phyloP scores from a whole-genome alignment of 139 green algal genomes.

The Monoraphidium neglectum region DNA sequence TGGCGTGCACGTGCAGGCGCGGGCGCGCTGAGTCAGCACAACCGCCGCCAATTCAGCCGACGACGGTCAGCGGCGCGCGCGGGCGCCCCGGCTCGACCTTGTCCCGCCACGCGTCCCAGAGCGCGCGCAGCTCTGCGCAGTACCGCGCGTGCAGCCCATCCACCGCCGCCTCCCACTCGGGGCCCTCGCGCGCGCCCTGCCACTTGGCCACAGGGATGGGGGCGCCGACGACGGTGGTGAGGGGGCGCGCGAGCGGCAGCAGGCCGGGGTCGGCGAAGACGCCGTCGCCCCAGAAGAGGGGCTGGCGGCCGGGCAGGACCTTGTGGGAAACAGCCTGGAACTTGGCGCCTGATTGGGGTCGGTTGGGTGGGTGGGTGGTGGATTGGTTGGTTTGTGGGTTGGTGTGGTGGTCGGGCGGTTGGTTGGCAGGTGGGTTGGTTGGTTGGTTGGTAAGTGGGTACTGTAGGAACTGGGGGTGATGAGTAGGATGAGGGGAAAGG shows the following conservation, averaged over 20 bases:
- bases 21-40: no score
- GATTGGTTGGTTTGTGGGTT: not conserved
- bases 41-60: conserved; percentile 8
- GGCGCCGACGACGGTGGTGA: conserved; percentile 55
- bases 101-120: conserved; percentile 43
- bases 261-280: conserved; percentile 51
- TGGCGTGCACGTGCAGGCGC: no score
- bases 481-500: no score
- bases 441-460: no score
- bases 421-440: no score
- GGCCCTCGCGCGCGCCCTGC: conserved; percentile 2
- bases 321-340: not conserved
- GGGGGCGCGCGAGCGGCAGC: conserved; percentile 40
- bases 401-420: no score
- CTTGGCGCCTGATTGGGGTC: no score
- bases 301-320: conserved; percentile 42
- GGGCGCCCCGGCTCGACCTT: conserved; percentile 3
- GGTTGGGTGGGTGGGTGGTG: not conserved
- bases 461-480: no score
- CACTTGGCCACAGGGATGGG: conserved; percentile 37
- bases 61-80: conserved; percentile 5
- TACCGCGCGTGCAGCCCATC: conserved; percentile 41
- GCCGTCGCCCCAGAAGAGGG: conserved; percentile 51
- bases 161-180: conserved; percentile 31
- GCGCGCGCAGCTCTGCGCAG: not conserved